A percentile compares a stretch with the other conserved stretches of the same genome.
Evolutionary conservation across 1,284 basidiomycete species (phyloP).

Genomic region (Ganoderma boninense): DNA sequence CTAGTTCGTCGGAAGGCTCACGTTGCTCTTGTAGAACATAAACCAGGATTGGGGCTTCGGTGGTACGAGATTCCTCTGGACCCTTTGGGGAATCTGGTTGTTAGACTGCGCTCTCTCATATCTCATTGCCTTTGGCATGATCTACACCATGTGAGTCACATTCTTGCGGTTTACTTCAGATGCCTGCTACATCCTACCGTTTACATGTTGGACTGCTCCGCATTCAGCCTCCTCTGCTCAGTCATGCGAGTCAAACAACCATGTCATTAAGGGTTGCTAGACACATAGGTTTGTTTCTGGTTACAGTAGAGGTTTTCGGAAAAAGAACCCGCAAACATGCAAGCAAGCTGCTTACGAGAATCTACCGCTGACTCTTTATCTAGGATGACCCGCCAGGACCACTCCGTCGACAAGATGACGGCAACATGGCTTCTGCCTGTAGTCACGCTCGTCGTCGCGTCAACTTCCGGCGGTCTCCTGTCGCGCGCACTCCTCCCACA

Average conservation of each 20-base stretch:
- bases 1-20: not conserved
- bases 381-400: constrained; percentile 63
- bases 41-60: constrained; percentile 50
- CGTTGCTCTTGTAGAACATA: constrained; percentile 30
- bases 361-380: not conserved
- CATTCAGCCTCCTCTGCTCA: too few species aligned
- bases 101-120: constrained; percentile 57
- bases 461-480: constrained; percentile 65
- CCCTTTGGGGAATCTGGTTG: constrained; percentile 74
- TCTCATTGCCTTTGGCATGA: constrained; percentile 60
- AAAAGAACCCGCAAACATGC: not conserved
- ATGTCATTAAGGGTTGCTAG: not conserved
- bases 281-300: too few species aligned
- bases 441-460: constrained; percentile 67
- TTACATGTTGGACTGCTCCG: too few species aligned
- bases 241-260: too few species aligned
- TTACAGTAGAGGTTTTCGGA: too few species aligned
- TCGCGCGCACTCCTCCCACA: constrained; percentile 50
- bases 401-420: constrained; percentile 55
- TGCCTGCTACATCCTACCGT: not conserved
- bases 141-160: constrained; percentile 59
- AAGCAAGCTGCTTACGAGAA: not conserved
- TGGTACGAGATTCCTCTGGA: constrained; percentile 53
- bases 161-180: not conserved
- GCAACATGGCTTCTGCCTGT: constrained; percentile 69